A percentile compares a stretch with the other conserved stretches of the same genome.
These are phyloP conservation scores for Taphrina deformans DNA, from an alignment of 1,139 yeast species.

Conservation along the genomic window DNA sequence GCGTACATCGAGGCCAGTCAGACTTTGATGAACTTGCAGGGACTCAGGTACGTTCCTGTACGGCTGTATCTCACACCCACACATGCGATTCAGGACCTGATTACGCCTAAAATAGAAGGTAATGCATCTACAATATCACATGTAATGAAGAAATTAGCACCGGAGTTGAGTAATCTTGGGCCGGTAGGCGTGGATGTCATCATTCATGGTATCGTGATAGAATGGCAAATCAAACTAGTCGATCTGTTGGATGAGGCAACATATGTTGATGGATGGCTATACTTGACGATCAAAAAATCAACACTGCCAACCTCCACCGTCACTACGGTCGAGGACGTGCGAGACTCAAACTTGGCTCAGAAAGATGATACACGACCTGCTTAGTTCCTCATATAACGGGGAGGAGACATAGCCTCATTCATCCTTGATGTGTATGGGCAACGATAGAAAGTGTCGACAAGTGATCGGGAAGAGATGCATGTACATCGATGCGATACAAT, in stretches of 20 bases:
- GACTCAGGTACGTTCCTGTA: conserved; percentile 2
- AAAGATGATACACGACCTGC: no score
- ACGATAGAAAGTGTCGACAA: no score
- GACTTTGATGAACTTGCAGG: not conserved
- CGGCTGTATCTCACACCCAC: conserved; percentile 3
- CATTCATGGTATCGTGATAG: conserved; percentile 8
- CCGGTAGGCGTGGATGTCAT: not conserved
- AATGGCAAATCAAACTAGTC: not conserved
- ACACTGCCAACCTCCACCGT: not conserved
- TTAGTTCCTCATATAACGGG: no score
- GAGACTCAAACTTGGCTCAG: not conserved
- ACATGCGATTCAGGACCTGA: not conserved
- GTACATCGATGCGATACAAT: not conserved
- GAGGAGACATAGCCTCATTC: no score
- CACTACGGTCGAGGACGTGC: not conserved
- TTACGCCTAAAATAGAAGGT: conserved; percentile 8
- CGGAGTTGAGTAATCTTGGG: not conserved
- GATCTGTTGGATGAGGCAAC: conserved; percentile 11
- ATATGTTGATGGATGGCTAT: conserved; percentile 28
- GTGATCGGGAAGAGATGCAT: no score
- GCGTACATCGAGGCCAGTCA: not conserved
- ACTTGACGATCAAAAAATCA: not conserved
- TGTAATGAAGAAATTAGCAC: not conserved
- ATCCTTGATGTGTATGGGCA: no score
- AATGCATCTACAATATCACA: not conserved